Percentiles rank a stretch among this genome's conserved stretches.
These are phyloP conservation scores for Hyaloscypha hepaticicola DNA, from an alignment of 495 filamentous ascomycete genomes.

Conservation along the genomic window DNA sequence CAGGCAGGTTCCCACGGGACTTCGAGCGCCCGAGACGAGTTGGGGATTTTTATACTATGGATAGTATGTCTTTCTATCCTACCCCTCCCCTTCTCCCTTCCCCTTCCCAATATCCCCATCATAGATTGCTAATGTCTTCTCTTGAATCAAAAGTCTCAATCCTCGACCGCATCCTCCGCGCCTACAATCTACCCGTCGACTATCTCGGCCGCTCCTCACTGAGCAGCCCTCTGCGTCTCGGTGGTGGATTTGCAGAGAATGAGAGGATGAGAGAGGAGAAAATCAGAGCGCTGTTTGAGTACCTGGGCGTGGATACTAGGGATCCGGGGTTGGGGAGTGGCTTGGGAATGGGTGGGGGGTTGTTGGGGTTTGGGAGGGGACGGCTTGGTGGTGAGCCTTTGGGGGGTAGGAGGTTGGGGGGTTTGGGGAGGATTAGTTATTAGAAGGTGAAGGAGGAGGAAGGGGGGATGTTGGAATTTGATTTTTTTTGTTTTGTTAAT, in stretches of 20 bases:
- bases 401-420: neutral
- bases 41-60: slow-evolving; percentile 10
- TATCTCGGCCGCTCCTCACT: neutral
- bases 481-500: no score
- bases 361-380: neutral
- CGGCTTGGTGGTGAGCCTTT: neutral
- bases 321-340: neutral
- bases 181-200: slow-evolving; percentile 16
- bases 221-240: neutral
- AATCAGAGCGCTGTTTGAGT: slow-evolving; percentile 13
- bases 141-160: neutral
- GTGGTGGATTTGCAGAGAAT: neutral
- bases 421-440: neutral
- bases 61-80: slow-evolving; percentile 8
- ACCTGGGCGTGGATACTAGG: slow-evolving; percentile 11
- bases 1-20: slow-evolving; percentile 6
- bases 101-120: neutral
- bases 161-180: slow-evolving; percentile 15
- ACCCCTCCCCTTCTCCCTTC: neutral
- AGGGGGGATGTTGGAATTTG: no score
- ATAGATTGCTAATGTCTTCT: neutral
- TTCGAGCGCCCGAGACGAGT: slow-evolving; percentile 16
- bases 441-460: no score
- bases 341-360: neutral
- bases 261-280: neutral